These are phyloP conservation scores for Ensete ventricosum DNA, from an alignment of 176 grass and related monocot genomes.

Conservation along the genomic window DNA sequence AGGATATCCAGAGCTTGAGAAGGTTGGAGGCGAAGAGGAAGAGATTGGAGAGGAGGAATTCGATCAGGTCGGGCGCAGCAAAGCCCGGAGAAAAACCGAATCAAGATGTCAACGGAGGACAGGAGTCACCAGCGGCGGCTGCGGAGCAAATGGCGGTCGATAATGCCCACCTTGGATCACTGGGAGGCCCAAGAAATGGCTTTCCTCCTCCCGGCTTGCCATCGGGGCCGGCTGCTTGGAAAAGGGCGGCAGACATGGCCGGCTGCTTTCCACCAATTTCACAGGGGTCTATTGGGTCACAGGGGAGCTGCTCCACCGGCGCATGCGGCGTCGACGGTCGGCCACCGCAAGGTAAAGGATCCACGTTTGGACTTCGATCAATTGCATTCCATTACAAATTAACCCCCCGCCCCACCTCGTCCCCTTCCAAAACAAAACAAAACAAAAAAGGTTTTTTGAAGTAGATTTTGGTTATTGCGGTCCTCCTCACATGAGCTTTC, in stretches of 20 bases:
- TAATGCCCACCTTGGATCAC: not conserved
- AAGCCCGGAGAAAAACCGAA: slow-evolving; percentile 18
- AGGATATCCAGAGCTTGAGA: slow-evolving; percentile 58
- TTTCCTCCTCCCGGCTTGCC: not conserved
- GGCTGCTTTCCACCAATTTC: slow-evolving; percentile 26
- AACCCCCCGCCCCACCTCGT: too few relatives aligned
- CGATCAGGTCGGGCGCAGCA: slow-evolving; percentile 25
- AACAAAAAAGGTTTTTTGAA: too few relatives aligned
- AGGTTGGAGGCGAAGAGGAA: slow-evolving; percentile 74
- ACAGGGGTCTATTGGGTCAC: slow-evolving; percentile 30
- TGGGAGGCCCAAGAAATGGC: not conserved
- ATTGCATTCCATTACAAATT: too few relatives aligned
- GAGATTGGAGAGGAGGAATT: slow-evolving; percentile 65
- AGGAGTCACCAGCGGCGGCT: not conserved
- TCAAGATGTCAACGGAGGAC: not conserved
- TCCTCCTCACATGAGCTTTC: too few relatives aligned
- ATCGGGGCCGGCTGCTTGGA: not conserved
- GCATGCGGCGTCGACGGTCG: not conserved
- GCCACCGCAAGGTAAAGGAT: slow-evolving; percentile 24
- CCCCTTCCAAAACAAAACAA: too few relatives aligned
- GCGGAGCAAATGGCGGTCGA: not conserved
- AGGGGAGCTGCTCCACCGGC: slow-evolving; percentile 30
- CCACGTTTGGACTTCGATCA: too few relatives aligned
- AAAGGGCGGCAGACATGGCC: not conserved
- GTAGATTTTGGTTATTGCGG: too few relatives aligned